Evolutionary conservation across 306 rosid species (phyloP), one percentile per base, ranked within the genome.

Genomic region (Crataegus laevigata): DNA sequence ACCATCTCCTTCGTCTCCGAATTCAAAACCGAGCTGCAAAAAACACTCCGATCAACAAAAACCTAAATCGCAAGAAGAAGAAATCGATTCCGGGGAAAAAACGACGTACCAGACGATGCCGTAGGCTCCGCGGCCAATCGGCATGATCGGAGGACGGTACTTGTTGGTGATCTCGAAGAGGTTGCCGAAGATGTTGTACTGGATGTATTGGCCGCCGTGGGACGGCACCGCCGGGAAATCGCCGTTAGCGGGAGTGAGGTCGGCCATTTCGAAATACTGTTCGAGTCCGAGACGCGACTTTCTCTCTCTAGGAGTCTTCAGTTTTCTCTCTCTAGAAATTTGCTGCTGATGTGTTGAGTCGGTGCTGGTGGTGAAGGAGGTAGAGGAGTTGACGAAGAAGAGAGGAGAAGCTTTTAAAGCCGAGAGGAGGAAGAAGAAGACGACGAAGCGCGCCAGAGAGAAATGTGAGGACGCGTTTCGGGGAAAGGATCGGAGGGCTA

Each of bases 51-150:
- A 18, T 28, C 30, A 68, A 42, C 51, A 25, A 40, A 69, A 47
- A 63, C 25, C 40, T 15, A 58, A 9, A 64, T 47, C 70, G 18
- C 58, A 12, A 51, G 19, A 55, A 26, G 17, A 12, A 19, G 50
- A 60, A 34, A 28, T 11, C 47, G n/a, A 22, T 21, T 5, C 18
- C 3, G 18, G 13, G 40, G 6, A 5, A n/a, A 4, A 17, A 12
- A 54, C 11, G 40, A 75, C 74, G 66, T 87, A 94, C 99, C 99
- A 94, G 70, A 94, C 93, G 83, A 94, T 89, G 73, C 99, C 99
- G 69, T 94, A 94, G 0, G 99, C 97, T 18, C 99, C 99, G 18
- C 99, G 97, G 36, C 99, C 99, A 12, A 94, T 84, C 5, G 99
- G 99, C 90, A 90, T 85, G 85, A 94, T 90, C 74, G 97, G 99